Base-by-base conservation (phyloP, 176 grass and related monocot species). In the Dactylis glomerata region DNA sequence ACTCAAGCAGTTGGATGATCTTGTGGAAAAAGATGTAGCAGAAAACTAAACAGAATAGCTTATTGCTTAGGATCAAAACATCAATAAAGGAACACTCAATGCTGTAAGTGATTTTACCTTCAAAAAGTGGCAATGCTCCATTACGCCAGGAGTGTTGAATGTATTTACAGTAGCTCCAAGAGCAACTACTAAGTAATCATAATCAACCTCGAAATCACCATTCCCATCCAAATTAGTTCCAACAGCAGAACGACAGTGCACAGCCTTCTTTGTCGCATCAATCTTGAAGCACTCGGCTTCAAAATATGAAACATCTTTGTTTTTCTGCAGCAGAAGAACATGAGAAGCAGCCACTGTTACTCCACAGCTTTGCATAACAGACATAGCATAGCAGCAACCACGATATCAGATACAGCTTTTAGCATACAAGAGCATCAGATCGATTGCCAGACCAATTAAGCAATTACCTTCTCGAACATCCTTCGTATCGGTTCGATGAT, bases 201-300 rank as follows among this genome's bases (percentile, higher is more conserved):
- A 98, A 73, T 95, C 85, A 36, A 98, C 68, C 77, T 88, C 68
- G 87, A 98, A 98, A 82, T 98, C 96, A 31, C 93, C 96, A 36
- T 88, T 93, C 32, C 96, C 96, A 57, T 95, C 90, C 56, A 92
- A 81, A 84, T 91, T 98, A 19, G 96, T 95, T 14, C 93, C 96
- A 6, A 92, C 55, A 64, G 89, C 73, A 69, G 91, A 90, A 27
- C 87, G 70, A 4, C 96, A 95, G 82, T 95, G 83, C 10, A 95
- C 52, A 68, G 63, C 91, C 71, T 95, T 98, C 68, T 72, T 90
- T 11, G 28, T 64, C 65, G 93, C 46, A 55, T 98, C 96, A 36
- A 98, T 95, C 68, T 98, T 95, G 81, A 98, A 95, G 66, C 93
- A 98, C 80, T 98, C 96, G 24, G 93, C 96, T 90, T 98, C 93